These are phyloP conservation scores for Cordyceps pruinosa DNA, from an alignment of 2,329 filamentous ascomycete species.

Conservation along the genomic window DNA sequence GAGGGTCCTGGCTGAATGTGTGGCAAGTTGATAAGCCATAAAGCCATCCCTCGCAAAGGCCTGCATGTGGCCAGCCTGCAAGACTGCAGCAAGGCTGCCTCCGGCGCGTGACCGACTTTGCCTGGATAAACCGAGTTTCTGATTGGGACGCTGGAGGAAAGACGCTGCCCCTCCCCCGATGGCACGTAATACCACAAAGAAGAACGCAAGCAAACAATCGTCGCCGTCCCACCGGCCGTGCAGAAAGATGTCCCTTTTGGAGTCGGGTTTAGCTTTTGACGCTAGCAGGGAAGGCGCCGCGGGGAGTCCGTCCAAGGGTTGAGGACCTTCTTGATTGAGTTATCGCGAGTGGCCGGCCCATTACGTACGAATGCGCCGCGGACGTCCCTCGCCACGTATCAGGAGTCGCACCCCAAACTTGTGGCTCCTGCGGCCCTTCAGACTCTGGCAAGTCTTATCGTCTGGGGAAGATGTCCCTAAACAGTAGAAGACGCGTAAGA, in stretches of 20 bases:
- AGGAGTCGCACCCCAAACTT: no score
- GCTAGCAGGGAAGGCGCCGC: not conserved
- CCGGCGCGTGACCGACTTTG: not conserved
- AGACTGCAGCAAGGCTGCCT: not conserved
- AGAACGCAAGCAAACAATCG: not conserved
- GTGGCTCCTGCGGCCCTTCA: no score
- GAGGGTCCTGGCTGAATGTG: not conserved
- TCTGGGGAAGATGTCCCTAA: no score
- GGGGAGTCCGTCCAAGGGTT: not conserved
- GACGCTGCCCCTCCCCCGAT: not conserved
- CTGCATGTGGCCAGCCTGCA: no score
- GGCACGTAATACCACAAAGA: not conserved
- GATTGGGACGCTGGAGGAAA: not conserved
- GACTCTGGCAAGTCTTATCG: no score
- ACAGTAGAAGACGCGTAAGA: no score
- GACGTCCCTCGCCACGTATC: not conserved
- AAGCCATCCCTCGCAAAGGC: no score
- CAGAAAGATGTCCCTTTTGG: not conserved
- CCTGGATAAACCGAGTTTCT: not conserved
- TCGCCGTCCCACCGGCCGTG: not conserved
- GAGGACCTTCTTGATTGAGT: not conserved
- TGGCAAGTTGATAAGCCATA: no score
- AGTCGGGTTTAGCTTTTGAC: not conserved
- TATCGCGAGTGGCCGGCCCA: not conserved
- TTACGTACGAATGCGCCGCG: not conserved